Base-by-base conservation (phyloP, 2,329 filamentous ascomycete genomes). In the Paraphoma chrysanthemicola region DNA sequence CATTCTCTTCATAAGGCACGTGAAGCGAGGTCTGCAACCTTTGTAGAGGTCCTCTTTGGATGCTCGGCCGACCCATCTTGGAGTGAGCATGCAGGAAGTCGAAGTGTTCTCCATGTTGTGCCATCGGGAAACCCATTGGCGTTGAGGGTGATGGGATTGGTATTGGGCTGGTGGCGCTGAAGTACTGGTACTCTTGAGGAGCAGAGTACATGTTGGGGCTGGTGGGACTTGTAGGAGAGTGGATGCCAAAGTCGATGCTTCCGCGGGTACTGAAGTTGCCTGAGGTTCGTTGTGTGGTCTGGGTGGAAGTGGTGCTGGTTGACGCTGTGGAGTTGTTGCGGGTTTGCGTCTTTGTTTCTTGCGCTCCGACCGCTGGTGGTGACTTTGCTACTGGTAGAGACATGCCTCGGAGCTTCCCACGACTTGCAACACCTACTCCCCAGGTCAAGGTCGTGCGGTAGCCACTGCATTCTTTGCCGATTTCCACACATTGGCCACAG, bases 381-480 rank as follows among this genome's bases (percentile, higher is more conserved):
- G 78, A 77, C 51, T 82, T 83, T 39, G 82, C 81, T 49, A 89
- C 79, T 9, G 87, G 87, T 55, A 96, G 82, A 54, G 93, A 93
- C 66, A 97, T 83, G 39, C 94, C 94, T 60, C 94, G 88, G 62
- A 98, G 87, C 82, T 98, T 98, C 73, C 94, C 94, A 71, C 94
- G 89, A 79, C 93, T 97, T 54, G 94, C 94, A 56, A 98, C 94
- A 49, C 94, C 94, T 46, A 97, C 92, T 42, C 93, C 93, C 94
- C 94, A 98, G 45, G 94, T 98, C 78, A 98, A 84, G 68, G 94
- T 93, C 14, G 94, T 98, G 81, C 96, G 96, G 83, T 98, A 98
- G 57, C 94, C 94, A 29, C 92, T 93, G 80, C 94, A 98, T 73
- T 96, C 93, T 75, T 92, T 93, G 63, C 93, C 93, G 63, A 92